Conservation (phyloP, 495 filamentous ascomycete species). For the Penicillium macrosclerotiorum region DNA sequence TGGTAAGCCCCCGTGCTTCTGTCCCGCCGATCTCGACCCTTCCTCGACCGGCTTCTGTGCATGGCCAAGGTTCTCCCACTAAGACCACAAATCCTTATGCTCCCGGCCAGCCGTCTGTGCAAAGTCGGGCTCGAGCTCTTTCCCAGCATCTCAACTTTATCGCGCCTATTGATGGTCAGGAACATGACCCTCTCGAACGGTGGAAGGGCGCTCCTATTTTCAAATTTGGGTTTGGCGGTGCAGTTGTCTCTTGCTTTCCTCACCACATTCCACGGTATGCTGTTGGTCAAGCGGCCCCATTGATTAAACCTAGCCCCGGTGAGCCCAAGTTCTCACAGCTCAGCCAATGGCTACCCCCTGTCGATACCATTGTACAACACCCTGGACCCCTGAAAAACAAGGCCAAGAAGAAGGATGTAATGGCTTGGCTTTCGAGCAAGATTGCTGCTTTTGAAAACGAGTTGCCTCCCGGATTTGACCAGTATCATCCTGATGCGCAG, state of each 20-base stretch:
- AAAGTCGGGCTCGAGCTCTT: constrained; percentile 32
- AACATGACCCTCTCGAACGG: constrained; percentile 73
- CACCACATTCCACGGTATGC: constrained; percentile 84
- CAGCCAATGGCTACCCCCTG: constrained; percentile 65
- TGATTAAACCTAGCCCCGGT: constrained; percentile 80
- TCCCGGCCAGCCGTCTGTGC: constrained; percentile 24
- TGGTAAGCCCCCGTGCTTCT: constrained; percentile 50
- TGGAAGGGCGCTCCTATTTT: constrained; percentile 90
- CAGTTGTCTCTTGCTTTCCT: constrained; percentile 80
- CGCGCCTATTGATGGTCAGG: constrained; percentile 74
- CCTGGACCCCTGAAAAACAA: constrained; percentile 88
- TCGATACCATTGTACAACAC: constrained; percentile 72
- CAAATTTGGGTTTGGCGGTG: constrained; percentile 84
- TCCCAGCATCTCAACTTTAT: constrained; percentile 54
- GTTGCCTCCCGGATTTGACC: constrained; percentile 47
- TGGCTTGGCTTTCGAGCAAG: constrained; percentile 74
- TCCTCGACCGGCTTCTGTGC: constrained; percentile 68
- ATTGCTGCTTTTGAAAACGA: constrained; percentile 69
- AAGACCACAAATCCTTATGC: constrained; percentile 38
- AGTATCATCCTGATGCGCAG: constrained; percentile 51
- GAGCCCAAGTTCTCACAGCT: constrained; percentile 73
- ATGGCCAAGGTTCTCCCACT: constrained; percentile 52
- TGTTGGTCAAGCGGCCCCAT: constrained; percentile 65
- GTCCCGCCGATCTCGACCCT: constrained; percentile 51
- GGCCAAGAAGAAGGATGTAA: constrained; percentile 89